Conservation (phyloP, 495 filamentous ascomycete species). For the Parachaetomium inaequale region DNA sequence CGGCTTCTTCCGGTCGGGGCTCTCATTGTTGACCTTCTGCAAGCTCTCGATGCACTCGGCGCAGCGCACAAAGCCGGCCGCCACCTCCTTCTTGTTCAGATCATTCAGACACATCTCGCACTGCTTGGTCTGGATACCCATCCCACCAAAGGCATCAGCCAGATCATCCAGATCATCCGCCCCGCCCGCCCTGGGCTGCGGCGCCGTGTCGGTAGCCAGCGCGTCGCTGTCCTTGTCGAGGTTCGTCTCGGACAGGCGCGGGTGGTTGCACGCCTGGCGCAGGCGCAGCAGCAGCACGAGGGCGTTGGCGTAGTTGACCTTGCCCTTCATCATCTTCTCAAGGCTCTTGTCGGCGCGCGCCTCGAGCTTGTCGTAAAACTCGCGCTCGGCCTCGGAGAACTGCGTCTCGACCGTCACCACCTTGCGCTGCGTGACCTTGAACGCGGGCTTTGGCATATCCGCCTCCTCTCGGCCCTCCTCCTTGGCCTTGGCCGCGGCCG, state of each 20-base stretch:
- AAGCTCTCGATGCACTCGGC: constrained; percentile 29
- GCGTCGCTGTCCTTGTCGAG: constrained; percentile 85
- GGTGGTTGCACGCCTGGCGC: constrained; percentile 92
- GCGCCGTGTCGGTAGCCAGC: constrained; percentile 57
- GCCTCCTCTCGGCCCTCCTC: constrained; percentile 45
- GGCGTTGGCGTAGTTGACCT: constrained; percentile 57
- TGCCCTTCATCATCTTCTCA: constrained; percentile 75
- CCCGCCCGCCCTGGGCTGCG: constrained; percentile 45
- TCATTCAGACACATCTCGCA: constrained; percentile 85
- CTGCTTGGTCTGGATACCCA: constrained; percentile 75
- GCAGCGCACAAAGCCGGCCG: constrained; percentile 51
- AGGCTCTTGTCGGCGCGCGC: constrained; percentile 78
- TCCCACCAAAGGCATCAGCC: constrained; percentile 76
- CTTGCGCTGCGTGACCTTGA: constrained; percentile 83
- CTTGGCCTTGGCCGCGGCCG: constrained; percentile 45
- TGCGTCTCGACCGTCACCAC: constrained; percentile 75
- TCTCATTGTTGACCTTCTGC: constrained; percentile 38
- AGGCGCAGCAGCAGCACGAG: constrained; percentile 84
- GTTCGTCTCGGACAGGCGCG: constrained; percentile 76
- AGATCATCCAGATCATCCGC: constrained; percentile 71
- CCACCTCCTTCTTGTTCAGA: constrained; percentile 56
- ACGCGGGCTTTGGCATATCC: constrained; percentile 50
- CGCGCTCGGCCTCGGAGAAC: constrained; percentile 73
- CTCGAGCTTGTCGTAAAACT: constrained; percentile 82
- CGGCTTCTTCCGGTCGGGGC: constrained; percentile 35